Evolutionary conservation across 2,329 filamentous ascomycete genomes (phyloP).

Genomic region (Cladophialophora psammophila): DNA sequence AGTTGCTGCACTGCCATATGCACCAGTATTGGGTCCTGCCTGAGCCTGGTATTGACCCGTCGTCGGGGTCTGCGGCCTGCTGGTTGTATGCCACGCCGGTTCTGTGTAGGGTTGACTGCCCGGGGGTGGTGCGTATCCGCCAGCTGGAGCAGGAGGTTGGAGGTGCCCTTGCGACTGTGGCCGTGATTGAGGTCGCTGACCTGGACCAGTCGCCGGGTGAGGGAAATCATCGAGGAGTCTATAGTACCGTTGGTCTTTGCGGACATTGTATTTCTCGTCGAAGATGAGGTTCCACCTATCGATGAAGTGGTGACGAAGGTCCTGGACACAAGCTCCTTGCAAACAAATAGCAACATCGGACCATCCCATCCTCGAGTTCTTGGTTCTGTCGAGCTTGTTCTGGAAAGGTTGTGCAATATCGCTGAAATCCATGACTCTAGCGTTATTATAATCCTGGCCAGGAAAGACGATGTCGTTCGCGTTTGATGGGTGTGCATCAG

Average conservation of each 20-base stretch:
- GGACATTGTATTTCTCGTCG: constrained; percentile 76
- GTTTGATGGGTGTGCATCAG: constrained; percentile 81
- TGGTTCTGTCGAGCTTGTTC: constrained; percentile 83
- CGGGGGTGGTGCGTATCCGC: constrained; percentile 34
- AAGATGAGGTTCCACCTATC: constrained; percentile 94
- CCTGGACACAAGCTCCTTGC: constrained; percentile 75
- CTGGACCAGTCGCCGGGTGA: constrained; percentile 43
- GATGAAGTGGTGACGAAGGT: constrained; percentile 78
- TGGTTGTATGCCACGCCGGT: constrained; percentile 40
- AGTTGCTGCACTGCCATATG: constrained; percentile 9
- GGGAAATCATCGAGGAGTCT: constrained; percentile 46
- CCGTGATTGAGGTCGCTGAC: constrained; percentile 43
- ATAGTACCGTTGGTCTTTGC: constrained; percentile 60
- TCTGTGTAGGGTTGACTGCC: constrained; percentile 37
- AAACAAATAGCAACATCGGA: constrained; percentile 83
- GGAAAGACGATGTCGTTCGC: constrained; percentile 80
- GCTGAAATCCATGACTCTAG: constrained; percentile 78
- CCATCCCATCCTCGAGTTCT: constrained; percentile 89
- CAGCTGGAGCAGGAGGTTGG: constrained; percentile 39
- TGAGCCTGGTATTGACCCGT: constrained; percentile 24
- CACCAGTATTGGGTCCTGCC: constrained; percentile 1
- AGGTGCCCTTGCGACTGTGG: constrained; percentile 46
- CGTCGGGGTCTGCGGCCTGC: constrained; percentile 30
- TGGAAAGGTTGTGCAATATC: constrained; percentile 80
- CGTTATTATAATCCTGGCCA: constrained; percentile 93